Percentiles rank a stretch among this genome's conserved stretches.
These are phyloP conservation scores for Lolium perenne DNA, from an alignment of 176 grass and related monocot genomes.

Conservation along the genomic window DNA sequence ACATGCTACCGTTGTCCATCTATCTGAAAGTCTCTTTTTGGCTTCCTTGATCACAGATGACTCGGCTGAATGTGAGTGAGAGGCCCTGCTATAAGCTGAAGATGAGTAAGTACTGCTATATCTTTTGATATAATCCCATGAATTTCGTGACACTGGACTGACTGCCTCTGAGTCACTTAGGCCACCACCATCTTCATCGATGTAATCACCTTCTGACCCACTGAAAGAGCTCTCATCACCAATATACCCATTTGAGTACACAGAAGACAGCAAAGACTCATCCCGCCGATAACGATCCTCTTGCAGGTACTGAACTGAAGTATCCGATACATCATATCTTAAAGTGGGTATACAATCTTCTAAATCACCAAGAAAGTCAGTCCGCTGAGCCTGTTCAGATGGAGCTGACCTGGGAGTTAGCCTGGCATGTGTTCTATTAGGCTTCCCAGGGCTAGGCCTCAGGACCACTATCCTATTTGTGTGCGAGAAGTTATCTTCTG, in stretches of 20 bases:
- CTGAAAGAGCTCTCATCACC: conserved; percentile 89
- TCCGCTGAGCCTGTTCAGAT: conserved; percentile 33
- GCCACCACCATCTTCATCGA: conserved; percentile 65
- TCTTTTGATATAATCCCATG: conserved; percentile 76
- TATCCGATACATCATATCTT: conserved; percentile 26
- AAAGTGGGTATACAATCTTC: conserved; percentile 46
- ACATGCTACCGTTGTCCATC: conserved; percentile 74
- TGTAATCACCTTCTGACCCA: conserved; percentile 81
- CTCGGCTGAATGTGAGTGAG: conserved; percentile 71
- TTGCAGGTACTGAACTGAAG: conserved; percentile 28
- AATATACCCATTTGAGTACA: conserved; percentile 89
- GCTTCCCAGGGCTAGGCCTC: conserved; percentile 71
- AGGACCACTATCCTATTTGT: conserved; percentile 87
- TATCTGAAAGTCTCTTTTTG: conserved; percentile 85
- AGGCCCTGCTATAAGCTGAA: conserved; percentile 62
- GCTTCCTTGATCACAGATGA: conserved; percentile 87
- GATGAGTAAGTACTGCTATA: conserved; percentile 62
- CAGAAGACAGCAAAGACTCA: conserved; percentile 88
- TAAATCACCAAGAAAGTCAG: conserved; percentile 35
- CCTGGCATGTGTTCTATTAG: conserved; percentile 53
- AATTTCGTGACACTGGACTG: conserved; percentile 70
- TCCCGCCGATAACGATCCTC: conserved; percentile 59
- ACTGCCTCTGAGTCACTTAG: conserved; percentile 64
- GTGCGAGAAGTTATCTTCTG: conserved; percentile 64
- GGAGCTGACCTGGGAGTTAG: conserved; percentile 35